Base-by-base conservation (phyloP, 345 rosid species). In the Leavenworthia alabamica region DNA sequence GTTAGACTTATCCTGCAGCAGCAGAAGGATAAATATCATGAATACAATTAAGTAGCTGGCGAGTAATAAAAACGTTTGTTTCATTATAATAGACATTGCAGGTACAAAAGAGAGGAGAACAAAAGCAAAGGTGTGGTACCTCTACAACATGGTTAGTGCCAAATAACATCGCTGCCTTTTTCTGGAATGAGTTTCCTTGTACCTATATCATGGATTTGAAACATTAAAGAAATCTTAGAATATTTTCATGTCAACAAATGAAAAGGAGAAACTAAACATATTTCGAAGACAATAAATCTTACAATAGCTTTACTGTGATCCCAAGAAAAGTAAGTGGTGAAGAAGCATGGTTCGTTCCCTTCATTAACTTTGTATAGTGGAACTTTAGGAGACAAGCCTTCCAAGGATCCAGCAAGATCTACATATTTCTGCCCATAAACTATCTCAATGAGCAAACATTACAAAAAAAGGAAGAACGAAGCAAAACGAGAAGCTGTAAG, bases 291-390 rank as follows among this genome's bases (percentile, higher is more conserved):
- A 56, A 17, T 19, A 66, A 47, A 68, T 64, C 90, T 51, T 81
- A 93, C 99, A 31, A 62, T 70, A 54, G 97, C 80, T 80, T 83
- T 90, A 72, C 82, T 42, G 58, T 60, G 73, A 79, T 93, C 99
- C 99, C 97, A 93, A 9, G 81, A 76, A 78, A 93, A 93, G 82
- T 81, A 89, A 63, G 84, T 76, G 19, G 97, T 85, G 75, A 89
- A 93, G 83, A 89, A 89, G 75, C 86, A 80, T 12, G 99, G 97
- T 64, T 93, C 99, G 60, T 90, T 89, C 80, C 99, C 97, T 79
- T 93, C 99, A n/a, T 83, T 78, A 47, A 93, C 77, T 86, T 78
- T 89, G 75, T 87, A 93, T 2, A 93, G 64, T 45, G 99, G 99
- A 62, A 93, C 95, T 73, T 78, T 80, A 56, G 81, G 83, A 66